Conservation (phyloP, 2,329 filamentous ascomycete genomes). For the Penicillium polonicum region DNA sequence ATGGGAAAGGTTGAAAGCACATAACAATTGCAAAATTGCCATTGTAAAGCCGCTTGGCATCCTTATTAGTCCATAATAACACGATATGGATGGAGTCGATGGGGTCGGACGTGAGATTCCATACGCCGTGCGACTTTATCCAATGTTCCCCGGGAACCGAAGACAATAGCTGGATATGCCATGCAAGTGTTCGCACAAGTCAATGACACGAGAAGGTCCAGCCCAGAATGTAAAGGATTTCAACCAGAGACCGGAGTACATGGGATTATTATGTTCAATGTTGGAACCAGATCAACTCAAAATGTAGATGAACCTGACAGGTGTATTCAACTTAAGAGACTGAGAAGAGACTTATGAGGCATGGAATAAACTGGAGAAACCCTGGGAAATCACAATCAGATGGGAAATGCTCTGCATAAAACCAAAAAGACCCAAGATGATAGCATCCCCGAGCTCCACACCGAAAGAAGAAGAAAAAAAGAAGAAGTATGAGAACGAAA, state of each 20-base stretch:
- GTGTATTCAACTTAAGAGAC: background rate
- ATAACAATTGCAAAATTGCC: background rate
- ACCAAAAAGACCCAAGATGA: conserved; percentile 6
- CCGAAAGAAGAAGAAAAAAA: background rate
- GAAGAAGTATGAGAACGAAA: conserved; percentile 16
- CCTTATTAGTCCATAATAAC: background rate
- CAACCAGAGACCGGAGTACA: background rate
- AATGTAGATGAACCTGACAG: background rate
- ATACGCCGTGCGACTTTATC: conserved; percentile 17
- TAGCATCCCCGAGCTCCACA: background rate
- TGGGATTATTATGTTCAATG: background rate
- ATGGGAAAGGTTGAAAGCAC: background rate
- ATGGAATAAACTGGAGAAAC: background rate
- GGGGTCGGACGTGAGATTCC: background rate
- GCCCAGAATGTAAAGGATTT: background rate
- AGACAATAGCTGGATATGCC: background rate
- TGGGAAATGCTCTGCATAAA: conserved; percentile 5
- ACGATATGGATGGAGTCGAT: no score
- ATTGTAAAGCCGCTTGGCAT: background rate
- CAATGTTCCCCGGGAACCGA: conserved; percentile 2
- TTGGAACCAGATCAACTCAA: background rate
- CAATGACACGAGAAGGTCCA: background rate
- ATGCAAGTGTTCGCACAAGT: conserved; percentile 11
- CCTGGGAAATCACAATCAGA: conserved; percentile 11
- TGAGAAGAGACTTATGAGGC: background rate